Conservation (phyloP, 2,329 filamentous ascomycete genomes). For the Epichloe typhina region DNA sequence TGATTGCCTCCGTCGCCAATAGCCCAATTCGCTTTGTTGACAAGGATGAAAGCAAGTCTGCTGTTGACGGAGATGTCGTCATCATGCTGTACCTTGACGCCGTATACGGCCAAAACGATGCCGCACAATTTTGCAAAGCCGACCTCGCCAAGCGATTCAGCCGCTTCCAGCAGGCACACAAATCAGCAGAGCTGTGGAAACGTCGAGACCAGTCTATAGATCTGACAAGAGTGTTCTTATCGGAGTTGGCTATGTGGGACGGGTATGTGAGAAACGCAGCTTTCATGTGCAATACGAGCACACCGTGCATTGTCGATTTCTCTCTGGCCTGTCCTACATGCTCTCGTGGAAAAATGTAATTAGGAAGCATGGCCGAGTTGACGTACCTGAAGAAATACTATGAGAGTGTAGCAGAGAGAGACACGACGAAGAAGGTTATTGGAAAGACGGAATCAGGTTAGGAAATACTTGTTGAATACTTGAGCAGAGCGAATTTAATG, state of each 20-base stretch:
- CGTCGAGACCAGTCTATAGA: background rate
- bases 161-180: constrained; percentile 27
- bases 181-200: constrained; percentile 18
- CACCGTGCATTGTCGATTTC: constrained; percentile 30
- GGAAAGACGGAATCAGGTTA: constrained; percentile 2
- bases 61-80: constrained; percentile 34
- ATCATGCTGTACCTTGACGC: constrained; percentile 50
- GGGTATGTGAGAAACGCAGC: constrained; percentile 12
- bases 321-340: constrained; percentile 44
- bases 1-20: constrained; percentile 3
- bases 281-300: background rate
- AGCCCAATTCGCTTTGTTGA: constrained; percentile 38
- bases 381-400: constrained; percentile 25
- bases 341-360: constrained; percentile 24
- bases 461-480: background rate
- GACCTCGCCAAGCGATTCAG: constrained; percentile 25
- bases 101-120: constrained; percentile 25
- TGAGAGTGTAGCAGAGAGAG: constrained; percentile 12
- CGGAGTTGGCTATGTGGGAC: constrained; percentile 29
- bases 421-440: constrained; percentile 14
- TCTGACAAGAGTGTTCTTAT: constrained; percentile 12
- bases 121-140: constrained; percentile 11
- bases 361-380: constrained; percentile 18
- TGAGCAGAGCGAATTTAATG: background rate
- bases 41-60: constrained; percentile 34